Evolutionary conservation across 2,329 filamentous ascomycete genomes (phyloP).

Genomic region (Zymoseptoria passerinii): DNA sequence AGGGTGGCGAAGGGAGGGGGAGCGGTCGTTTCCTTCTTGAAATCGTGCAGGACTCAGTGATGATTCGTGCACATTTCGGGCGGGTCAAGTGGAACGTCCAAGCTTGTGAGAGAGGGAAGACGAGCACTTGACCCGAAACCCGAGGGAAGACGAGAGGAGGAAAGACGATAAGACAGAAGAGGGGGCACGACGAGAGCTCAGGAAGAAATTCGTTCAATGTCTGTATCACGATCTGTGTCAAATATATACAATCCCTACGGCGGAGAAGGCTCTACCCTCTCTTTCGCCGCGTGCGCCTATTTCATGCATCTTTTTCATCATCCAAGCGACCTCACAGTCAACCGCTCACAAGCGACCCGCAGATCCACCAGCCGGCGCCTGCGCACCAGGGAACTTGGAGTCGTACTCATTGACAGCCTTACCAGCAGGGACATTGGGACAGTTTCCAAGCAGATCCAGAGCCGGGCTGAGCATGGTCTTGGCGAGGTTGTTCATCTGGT

Average conservation of each 20-base stretch:
- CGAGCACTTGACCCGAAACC: too few species aligned
- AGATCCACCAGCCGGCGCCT: conserved; percentile 2
- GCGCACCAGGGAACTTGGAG: conserved; percentile 11
- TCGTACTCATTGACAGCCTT: conserved; percentile 10
- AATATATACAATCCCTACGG: background rate
- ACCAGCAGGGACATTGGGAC: conserved; percentile 15
- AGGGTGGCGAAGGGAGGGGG: too few species aligned
- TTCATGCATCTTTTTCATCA: too few species aligned
- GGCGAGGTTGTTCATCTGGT: conserved; percentile 6
- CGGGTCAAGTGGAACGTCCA: too few species aligned
- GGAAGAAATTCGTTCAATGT: too few species aligned
- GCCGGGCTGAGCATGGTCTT: conserved; percentile 9
- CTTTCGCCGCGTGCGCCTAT: background rate
- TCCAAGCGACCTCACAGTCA: background rate
- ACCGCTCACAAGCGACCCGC: background rate
- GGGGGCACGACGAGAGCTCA: too few species aligned
- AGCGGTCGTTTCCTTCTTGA: too few species aligned
- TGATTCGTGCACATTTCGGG: too few species aligned
- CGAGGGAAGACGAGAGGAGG: too few species aligned
- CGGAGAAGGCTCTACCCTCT: background rate
- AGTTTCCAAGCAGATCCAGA: conserved; percentile 8
- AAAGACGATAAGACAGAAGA: too few species aligned
- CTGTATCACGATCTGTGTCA: background rate
- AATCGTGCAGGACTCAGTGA: too few species aligned
- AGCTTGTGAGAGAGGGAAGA: too few species aligned